phyloP scores from a whole-genome alignment of 805 yeast species.

The Schwanniomyces occidentalis region DNA sequence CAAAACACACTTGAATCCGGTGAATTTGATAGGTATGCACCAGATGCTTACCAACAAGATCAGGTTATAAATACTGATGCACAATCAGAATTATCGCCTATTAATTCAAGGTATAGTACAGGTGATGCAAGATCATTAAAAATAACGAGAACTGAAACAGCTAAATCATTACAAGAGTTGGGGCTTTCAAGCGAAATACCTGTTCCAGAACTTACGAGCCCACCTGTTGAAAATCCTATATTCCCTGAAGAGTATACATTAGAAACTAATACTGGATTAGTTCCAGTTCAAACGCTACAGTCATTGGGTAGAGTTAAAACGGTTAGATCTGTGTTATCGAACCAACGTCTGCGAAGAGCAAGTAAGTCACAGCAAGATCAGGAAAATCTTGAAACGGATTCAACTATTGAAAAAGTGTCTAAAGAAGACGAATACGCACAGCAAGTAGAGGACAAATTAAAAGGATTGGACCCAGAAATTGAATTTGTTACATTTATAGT shows the following conservation, averaged over 20 bases:
- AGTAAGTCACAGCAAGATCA: neutral
- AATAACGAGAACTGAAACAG: constrained; percentile 68
- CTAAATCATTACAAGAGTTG: constrained; percentile 60
- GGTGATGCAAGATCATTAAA: constrained; percentile 28
- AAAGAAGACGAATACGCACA: constrained; percentile 14
- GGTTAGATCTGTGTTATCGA: constrained; percentile 4
- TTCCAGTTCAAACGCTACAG: constrained; percentile 72
- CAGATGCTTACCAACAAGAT: no score
- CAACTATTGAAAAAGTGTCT: constrained; percentile 7
- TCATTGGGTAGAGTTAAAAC: constrained; percentile 56
- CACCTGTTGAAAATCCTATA: constrained; percentile 59
- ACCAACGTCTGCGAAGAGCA: neutral
- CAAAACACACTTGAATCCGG: no score
- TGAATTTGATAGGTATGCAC: no score
- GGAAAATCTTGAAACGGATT: constrained; percentile 12
- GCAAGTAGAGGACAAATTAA: constrained; percentile 20
- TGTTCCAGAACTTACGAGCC: constrained; percentile 47
- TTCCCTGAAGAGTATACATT: constrained; percentile 92
- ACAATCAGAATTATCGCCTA: constrained; percentile 39
- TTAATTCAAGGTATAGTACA: constrained; percentile 9
- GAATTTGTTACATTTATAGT: constrained; percentile 82
- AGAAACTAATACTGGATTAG: constrained; percentile 87
- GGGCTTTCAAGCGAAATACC: constrained; percentile 62
- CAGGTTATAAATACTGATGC: constrained; percentile 52
- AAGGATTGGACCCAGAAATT: constrained; percentile 56